Evolutionary conservation across 495 filamentous ascomycete genomes (phyloP).

Genomic region (Barbatosphaeria neglecta): DNA sequence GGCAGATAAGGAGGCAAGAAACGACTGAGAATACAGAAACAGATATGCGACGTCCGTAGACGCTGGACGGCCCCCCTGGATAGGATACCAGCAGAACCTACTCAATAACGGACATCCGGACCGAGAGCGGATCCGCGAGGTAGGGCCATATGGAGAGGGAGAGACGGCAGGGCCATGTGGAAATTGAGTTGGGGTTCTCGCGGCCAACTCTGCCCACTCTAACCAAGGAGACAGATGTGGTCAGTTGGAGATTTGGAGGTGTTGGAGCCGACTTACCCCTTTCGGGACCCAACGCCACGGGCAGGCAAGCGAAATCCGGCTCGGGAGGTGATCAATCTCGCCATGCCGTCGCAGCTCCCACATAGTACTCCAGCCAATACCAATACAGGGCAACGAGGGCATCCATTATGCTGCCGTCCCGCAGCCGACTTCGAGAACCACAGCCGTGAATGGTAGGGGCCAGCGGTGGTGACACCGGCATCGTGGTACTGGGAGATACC

Average conservation of each 20-base stretch:
- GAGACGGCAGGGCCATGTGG: constrained; percentile 5
- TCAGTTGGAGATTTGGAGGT: not conserved
- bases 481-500: not conserved
- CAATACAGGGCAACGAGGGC: too few species aligned
- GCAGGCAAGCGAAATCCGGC: not conserved
- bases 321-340: not conserved
- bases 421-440: too few species aligned
- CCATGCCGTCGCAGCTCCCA: not conserved
- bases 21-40: not conserved
- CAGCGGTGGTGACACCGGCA: not conserved
- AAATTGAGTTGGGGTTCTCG: not conserved
- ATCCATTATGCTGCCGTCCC: too few species aligned
- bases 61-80: too few species aligned
- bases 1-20: not conserved
- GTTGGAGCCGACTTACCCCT: constrained; percentile 1
- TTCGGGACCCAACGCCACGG: not conserved
- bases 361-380: too few species aligned
- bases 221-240: too few species aligned
- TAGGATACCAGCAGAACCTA: too few species aligned
- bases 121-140: not conserved
- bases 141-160: constrained; percentile 7
- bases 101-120: not conserved
- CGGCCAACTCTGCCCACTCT: not conserved
- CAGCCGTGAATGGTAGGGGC: too few species aligned
- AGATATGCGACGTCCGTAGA: not conserved